Base-by-base conservation (phyloP, 371 early-diverging fungal species). In the Lichtheimia ramosa region DNA sequence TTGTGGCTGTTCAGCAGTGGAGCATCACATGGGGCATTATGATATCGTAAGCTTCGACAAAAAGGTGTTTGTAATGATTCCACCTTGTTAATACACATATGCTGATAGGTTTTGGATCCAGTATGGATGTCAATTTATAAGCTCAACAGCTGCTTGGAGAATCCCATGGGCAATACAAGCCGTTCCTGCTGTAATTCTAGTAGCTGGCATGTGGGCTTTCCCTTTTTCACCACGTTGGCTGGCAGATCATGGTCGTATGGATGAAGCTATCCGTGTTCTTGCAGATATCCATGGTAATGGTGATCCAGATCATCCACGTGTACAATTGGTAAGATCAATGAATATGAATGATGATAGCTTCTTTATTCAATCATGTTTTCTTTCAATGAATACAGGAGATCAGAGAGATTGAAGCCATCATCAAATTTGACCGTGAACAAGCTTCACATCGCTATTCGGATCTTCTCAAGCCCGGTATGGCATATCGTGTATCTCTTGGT, bases 211-310 rank as follows among this genome's bases (percentile, higher is more conserved):
- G 73, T 64, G 83, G 62, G 73, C 88, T 64, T 84, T 93, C 75
- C 95, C 95, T 12, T 80, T 69, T 67, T 92, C 93, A 10, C 96
- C 95, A 23, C 91, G 96, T 74, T 96, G 94, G 93, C 74, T 96
- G 58, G 80, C 86, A 39, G 82, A 75, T 56, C 66, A 83, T 48
- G 77, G 64, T 58, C 84, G 86, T 13, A 64, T 81, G 48, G 90
- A 88, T 15, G 92, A 94, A 61, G 92, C 89, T 12, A 69, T 79
- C 10, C 48, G 65, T 27, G 85, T 86, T 12, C 72, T 95, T 6
- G 90, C 91, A 42, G 79, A 87, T 52, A 79, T 94, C 69, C 86
- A 91, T 23, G 79, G 83, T 52, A 54, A 65, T 13, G 84, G 84
- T 49, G 74, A 85, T 53, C 62, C 62, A 34, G 69, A 79, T 27